These are phyloP conservation scores for Cucurbita ficifolia DNA, from an alignment of 306 rosid genomes.

Conservation along the genomic window DNA sequence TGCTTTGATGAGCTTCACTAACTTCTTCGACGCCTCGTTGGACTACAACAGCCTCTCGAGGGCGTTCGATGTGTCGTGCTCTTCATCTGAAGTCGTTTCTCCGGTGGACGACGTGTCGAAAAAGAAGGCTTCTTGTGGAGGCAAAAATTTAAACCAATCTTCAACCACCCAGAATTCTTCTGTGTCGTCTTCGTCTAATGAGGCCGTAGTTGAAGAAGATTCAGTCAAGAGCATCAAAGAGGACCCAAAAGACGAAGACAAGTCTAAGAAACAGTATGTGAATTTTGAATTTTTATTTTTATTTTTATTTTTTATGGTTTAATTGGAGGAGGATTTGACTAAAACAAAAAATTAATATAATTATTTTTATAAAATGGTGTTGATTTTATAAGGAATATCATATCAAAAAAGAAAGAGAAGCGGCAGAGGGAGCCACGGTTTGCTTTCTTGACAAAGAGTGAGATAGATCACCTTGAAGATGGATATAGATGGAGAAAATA, in stretches of 20 bases:
- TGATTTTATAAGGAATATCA: constrained; percentile 33
- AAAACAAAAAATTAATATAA: too few species aligned
- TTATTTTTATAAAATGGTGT: not conserved
- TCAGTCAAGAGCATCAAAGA: constrained; percentile 41
- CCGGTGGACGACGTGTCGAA: constrained; percentile 21
- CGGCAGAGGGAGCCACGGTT: constrained; percentile 56
- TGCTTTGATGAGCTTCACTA: constrained; percentile 46
- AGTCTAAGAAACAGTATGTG: constrained; percentile 67
- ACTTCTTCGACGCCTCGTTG: constrained; percentile 54
- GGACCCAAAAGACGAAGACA: constrained; percentile 31
- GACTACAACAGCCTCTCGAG: constrained; percentile 58
- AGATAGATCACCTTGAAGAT: constrained; percentile 88
- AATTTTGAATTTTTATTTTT: not conserved
- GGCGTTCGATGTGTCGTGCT: constrained; percentile 79
- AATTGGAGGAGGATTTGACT: not conserved
- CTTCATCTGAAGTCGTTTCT: constrained; percentile 53
- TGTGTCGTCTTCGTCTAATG: constrained; percentile 55
- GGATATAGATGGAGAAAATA: constrained; percentile 95
- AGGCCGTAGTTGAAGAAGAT: constrained; percentile 39
- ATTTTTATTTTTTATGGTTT: not conserved
- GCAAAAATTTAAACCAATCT: too few species aligned
- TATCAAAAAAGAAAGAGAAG: constrained; percentile 70
- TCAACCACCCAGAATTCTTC: constrained; percentile 37
- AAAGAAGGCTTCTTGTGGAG: constrained; percentile 8
- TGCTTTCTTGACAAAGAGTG: constrained; percentile 83